Conservation (phyloP, 176 grass and related monocot genomes). For the Hsuehochloa calcarea region DNA sequence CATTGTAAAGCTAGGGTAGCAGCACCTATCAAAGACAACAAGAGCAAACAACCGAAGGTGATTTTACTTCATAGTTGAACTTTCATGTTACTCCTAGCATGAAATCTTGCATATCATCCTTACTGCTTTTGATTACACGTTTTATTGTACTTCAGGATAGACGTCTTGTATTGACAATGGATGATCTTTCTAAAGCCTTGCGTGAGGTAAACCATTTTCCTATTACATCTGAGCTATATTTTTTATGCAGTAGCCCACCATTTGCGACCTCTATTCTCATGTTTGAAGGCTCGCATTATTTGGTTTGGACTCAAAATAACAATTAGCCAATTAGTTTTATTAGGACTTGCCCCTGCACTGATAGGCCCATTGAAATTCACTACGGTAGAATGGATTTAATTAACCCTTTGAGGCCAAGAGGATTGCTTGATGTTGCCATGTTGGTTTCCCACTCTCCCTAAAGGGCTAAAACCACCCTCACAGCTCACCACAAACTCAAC, state of each 20-base stretch:
- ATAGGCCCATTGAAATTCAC: background rate
- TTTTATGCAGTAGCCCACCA: background rate
- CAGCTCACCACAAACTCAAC: background rate
- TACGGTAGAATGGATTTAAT: background rate
- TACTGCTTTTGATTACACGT: slow-evolving; percentile 13
- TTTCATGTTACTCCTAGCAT: background rate
- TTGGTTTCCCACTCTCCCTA: background rate
- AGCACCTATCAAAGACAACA: slow-evolving; percentile 96
- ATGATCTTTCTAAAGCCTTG: slow-evolving; percentile 95
- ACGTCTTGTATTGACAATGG: slow-evolving; percentile 90
- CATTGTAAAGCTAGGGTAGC: slow-evolving; percentile 92
- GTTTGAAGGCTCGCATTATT: background rate
- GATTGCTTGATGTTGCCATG: background rate
- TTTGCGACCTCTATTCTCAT: background rate
- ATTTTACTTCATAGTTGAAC: slow-evolving; percentile 12
- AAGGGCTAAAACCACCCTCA: background rate
- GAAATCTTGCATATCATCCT: background rate
- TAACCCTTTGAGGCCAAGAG: background rate
- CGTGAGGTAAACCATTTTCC: slow-evolving; percentile 60
- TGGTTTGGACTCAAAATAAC: background rate
- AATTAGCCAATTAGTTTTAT: slow-evolving; percentile 1
- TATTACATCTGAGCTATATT: background rate
- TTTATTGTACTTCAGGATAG: slow-evolving; percentile 69
- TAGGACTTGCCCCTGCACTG: background rate
- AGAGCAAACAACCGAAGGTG: slow-evolving; percentile 98